Conservation (phyloP, 352 stramenopile genomes). For the Globisporangium viniferum region DNA sequence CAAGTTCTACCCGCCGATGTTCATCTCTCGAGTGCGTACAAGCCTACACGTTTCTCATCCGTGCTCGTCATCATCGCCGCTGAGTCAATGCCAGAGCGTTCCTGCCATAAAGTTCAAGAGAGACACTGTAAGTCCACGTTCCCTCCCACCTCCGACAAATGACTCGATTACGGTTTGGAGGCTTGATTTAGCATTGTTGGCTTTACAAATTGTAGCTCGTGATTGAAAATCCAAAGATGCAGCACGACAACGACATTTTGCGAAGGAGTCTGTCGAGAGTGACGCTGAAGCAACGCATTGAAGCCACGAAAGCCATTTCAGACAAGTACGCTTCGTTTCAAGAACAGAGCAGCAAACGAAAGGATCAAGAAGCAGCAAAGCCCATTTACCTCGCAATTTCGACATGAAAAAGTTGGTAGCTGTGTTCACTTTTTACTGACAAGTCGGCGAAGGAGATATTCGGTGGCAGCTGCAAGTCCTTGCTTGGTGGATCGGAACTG, state of each 20-base stretch:
- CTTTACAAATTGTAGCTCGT: slow-evolving; percentile 4
- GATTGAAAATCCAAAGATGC: not conserved
- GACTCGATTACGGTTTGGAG: not conserved
- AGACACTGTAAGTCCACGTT: not conserved
- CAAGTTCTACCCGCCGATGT: slow-evolving; percentile 52
- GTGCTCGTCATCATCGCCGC: not conserved
- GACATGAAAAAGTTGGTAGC: slow-evolving; percentile 28
- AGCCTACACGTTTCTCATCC: not conserved
- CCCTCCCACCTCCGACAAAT: no score
- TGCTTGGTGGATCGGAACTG: slow-evolving; percentile 58
- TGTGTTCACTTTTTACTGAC: slow-evolving; percentile 13
- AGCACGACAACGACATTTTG: slow-evolving; percentile 45
- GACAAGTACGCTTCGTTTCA: not conserved
- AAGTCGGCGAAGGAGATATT: slow-evolving; percentile 41
- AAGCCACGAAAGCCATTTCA: slow-evolving; percentile 9
- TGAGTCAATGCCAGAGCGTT: slow-evolving; percentile 21
- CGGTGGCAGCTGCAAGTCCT: slow-evolving; percentile 50
- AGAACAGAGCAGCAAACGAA: slow-evolving; percentile 9
- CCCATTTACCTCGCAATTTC: slow-evolving; percentile 60
- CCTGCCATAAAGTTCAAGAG: slow-evolving; percentile 18
- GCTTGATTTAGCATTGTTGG: not conserved
- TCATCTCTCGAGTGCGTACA: slow-evolving; percentile 42
- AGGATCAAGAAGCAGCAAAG: slow-evolving; percentile 14
- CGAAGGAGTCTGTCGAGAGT: slow-evolving; percentile 59
- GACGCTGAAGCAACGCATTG: slow-evolving; percentile 48